Percentiles rank a stretch among this genome's conserved stretches.
These are phyloP conservation scores for Retiboletus fuscus DNA, from an alignment of 1,284 basidiomycete genomes.

Conservation along the genomic window DNA sequence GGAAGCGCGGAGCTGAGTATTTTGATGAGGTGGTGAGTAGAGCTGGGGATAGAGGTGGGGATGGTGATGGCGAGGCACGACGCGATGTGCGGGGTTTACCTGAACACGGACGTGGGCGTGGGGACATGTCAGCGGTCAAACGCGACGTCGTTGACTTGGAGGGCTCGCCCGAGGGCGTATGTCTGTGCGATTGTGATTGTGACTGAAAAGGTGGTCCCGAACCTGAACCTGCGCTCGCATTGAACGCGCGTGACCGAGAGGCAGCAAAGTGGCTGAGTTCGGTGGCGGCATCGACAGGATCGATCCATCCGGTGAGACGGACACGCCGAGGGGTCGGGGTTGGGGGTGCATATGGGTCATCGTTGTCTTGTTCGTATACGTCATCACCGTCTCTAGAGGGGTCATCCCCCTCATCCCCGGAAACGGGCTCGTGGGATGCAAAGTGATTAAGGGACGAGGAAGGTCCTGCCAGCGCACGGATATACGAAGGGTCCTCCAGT, in stretches of 20 bases:
- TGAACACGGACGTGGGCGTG: neutral
- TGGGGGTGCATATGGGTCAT: constrained; percentile 30
- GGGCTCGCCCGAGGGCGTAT: neutral
- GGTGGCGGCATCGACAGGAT: constrained; percentile 58
- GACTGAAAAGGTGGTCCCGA: neutral
- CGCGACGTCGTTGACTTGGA: neutral
- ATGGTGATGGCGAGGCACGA: constrained; percentile 50
- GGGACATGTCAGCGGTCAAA: neutral
- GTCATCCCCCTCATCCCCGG: neutral
- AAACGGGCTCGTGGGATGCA: constrained; percentile 7
- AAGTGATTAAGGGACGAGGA: constrained; percentile 27
- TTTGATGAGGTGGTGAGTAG: neutral
- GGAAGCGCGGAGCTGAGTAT: neutral
- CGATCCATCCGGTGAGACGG: constrained; percentile 66
- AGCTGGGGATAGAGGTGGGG: too few species aligned
- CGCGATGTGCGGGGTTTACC: neutral
- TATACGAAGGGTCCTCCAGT: constrained; percentile 57
- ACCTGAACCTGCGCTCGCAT: neutral
- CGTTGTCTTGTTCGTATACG: constrained; percentile 20
- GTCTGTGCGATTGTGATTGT: neutral
- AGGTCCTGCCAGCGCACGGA: constrained; percentile 35
- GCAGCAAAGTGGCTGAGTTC: constrained; percentile 36
- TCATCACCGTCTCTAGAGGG: neutral
- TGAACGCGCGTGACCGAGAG: constrained; percentile 15
- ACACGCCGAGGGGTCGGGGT: constrained; percentile 49